phyloP scores from a whole-genome alignment of 164 flowering plant species.

The Cinnamomum chago region DNA sequence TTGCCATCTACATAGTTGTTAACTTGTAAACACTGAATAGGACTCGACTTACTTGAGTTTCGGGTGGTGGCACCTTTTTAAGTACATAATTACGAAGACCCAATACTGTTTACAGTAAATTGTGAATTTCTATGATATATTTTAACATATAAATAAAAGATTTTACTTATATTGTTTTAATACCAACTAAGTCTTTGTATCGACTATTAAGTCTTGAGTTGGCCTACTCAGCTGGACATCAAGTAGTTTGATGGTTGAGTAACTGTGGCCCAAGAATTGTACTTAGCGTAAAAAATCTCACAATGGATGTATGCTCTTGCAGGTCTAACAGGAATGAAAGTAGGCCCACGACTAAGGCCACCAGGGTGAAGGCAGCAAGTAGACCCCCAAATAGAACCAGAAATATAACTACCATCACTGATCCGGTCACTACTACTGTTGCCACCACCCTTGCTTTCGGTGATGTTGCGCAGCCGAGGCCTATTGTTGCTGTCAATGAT shows the following conservation, averaged over 20 bases:
- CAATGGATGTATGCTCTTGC: background rate
- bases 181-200: background rate
- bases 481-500: constrained; percentile 8
- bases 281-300: background rate
- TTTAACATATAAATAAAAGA: too few relatives aligned
- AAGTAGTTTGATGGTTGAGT: too few relatives aligned
- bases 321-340: constrained; percentile 30
- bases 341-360: constrained; percentile 14
- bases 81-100: too few relatives aligned
- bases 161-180: too few relatives aligned
- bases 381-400: background rate
- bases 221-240: background rate
- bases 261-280: background rate
- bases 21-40: too few relatives aligned
- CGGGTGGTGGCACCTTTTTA: too few relatives aligned
- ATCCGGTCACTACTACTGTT: constrained; percentile 25
- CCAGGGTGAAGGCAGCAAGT: background rate
- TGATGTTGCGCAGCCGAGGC: constrained; percentile 10
- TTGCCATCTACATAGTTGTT: too few relatives aligned
- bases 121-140: too few relatives aligned
- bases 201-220: too few relatives aligned
- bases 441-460: constrained; percentile 14
- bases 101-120: too few relatives aligned
- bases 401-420: constrained; percentile 2
- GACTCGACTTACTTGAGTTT: too few relatives aligned